These are phyloP conservation scores for Candida sphagnicola DNA, from an alignment of 805 yeast species.

Conservation along the genomic window DNA sequence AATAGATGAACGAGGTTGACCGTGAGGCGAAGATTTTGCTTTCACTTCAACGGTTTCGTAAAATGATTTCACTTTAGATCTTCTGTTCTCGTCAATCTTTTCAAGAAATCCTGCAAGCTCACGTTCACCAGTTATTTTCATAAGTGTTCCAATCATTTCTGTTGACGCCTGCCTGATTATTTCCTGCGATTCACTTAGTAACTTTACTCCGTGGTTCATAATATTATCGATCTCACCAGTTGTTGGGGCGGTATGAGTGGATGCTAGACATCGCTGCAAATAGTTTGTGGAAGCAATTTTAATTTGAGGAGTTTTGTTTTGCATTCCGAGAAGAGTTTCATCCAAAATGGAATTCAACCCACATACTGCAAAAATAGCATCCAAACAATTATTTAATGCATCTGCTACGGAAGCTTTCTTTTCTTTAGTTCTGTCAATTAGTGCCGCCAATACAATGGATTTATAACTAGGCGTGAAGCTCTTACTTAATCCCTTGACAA, in stretches of 20 bases:
- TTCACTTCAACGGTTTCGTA: slow-evolving; percentile 54
- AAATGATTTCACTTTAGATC: slow-evolving; percentile 58
- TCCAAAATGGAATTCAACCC: slow-evolving; percentile 55
- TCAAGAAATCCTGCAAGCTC: slow-evolving; percentile 57
- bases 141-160: slow-evolving; percentile 72
- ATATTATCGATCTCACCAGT: slow-evolving; percentile 53
- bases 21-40: slow-evolving; percentile 12
- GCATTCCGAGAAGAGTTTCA: slow-evolving; percentile 54
- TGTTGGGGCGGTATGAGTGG: slow-evolving; percentile 46
- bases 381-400: slow-evolving; percentile 63
- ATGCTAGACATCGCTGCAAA: slow-evolving; percentile 58
- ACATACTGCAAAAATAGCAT: slow-evolving; percentile 53
- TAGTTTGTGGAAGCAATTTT: slow-evolving; percentile 67
- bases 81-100: slow-evolving; percentile 73
- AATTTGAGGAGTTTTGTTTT: slow-evolving; percentile 80
- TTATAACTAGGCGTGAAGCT: slow-evolving; percentile 52
- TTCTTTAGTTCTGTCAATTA: slow-evolving; percentile 83
- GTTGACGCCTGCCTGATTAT: slow-evolving; percentile 78
- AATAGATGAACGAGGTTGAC: slow-evolving; percentile 7
- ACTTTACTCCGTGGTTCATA: slow-evolving; percentile 51
- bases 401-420: slow-evolving; percentile 76
- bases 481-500: slow-evolving; percentile 64
- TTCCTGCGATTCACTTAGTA: slow-evolving; percentile 80
- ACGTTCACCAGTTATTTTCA: slow-evolving; percentile 79
- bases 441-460: slow-evolving; percentile 49